Evolutionary conservation across 2,329 filamentous ascomycete species (phyloP).

Genomic region (Pseudopyricularia javanii): DNA sequence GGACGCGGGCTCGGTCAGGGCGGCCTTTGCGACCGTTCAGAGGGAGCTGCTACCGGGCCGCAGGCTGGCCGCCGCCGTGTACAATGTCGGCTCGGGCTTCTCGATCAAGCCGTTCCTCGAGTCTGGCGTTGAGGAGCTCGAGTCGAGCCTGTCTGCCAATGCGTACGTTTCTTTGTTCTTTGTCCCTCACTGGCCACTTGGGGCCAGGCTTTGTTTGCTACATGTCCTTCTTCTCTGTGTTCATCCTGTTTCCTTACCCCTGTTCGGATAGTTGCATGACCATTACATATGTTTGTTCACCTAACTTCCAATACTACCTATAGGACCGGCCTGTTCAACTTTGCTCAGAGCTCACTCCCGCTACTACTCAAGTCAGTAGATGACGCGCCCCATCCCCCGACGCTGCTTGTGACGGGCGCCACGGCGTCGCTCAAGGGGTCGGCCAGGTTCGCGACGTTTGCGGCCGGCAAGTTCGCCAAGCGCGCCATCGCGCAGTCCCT

Average conservation of each 20-base stretch:
- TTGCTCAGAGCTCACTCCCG: conserved; percentile 61
- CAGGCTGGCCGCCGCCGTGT: conserved; percentile 53
- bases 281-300: too few relatives aligned
- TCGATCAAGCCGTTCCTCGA: conserved; percentile 47
- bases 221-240: not conserved
- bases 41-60: conserved; percentile 32
- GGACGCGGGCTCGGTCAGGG: conserved; percentile 33
- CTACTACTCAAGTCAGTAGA: conserved; percentile 51
- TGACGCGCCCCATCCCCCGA: conserved; percentile 52
- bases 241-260: too few relatives aligned
- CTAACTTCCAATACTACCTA: too few relatives aligned
- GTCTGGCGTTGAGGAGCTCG: conserved; percentile 34
- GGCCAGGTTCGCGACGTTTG: conserved; percentile 58
- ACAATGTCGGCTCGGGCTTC: conserved; percentile 49
- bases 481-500: conserved; percentile 64
- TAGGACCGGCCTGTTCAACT: conserved; percentile 60
- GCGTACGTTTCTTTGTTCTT: conserved; percentile 38
- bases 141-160: conserved; percentile 29
- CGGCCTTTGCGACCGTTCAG: conserved; percentile 51
- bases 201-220: too few relatives aligned
- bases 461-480: conserved; percentile 68
- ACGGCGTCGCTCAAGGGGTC: conserved; percentile 68
- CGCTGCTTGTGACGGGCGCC: conserved; percentile 76
- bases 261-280: too few relatives aligned
- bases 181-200: too few relatives aligned